Percentiles rank a stretch among this genome's conserved stretches.
Conservation (phyloP, 805 yeast genomes). For the Kockiozyma suomiensis region DNA sequence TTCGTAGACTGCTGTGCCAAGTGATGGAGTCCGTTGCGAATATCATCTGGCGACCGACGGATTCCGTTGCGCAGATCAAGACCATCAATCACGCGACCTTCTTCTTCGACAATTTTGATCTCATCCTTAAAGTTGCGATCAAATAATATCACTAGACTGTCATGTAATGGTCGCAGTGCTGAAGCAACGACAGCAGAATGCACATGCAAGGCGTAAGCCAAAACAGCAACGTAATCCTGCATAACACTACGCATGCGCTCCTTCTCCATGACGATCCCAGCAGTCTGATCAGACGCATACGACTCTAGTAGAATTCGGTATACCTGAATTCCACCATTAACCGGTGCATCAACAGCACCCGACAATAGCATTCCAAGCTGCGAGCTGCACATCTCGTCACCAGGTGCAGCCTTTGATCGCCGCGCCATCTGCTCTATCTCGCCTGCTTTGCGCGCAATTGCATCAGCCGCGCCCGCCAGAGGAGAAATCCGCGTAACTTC, state of each 20-base stretch:
- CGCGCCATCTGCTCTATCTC: slow-evolving; percentile 72
- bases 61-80: slow-evolving; percentile 15
- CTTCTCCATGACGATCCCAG: slow-evolving; percentile 5
- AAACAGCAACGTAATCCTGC: slow-evolving; percentile 62
- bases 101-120: slow-evolving; percentile 42
- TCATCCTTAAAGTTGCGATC: slow-evolving; percentile 69
- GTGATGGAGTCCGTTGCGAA: slow-evolving; percentile 64
- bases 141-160: slow-evolving; percentile 64
- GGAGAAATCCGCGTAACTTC: slow-evolving; percentile 69
- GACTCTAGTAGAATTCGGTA: slow-evolving; percentile 64
- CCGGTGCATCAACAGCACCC: slow-evolving; percentile 91
- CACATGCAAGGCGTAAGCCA: slow-evolving; percentile 65
- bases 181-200: slow-evolving; percentile 68
- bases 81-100: slow-evolving; percentile 15
- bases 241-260: slow-evolving; percentile 13
- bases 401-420: slow-evolving; percentile 21
- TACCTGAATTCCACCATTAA: slow-evolving; percentile 88
- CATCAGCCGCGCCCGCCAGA: slow-evolving; percentile 73
- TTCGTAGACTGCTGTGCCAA: slow-evolving; percentile 51
- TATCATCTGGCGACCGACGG: slow-evolving; percentile 28
- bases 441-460: slow-evolving; percentile 66
- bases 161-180: slow-evolving; percentile 63
- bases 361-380: slow-evolving; percentile 44
- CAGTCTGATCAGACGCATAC: slow-evolving; percentile 7
- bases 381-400: slow-evolving; percentile 49